Base-by-base conservation (phyloP, 2,329 filamentous ascomycete species). In the Fusarium sp. region DNA sequence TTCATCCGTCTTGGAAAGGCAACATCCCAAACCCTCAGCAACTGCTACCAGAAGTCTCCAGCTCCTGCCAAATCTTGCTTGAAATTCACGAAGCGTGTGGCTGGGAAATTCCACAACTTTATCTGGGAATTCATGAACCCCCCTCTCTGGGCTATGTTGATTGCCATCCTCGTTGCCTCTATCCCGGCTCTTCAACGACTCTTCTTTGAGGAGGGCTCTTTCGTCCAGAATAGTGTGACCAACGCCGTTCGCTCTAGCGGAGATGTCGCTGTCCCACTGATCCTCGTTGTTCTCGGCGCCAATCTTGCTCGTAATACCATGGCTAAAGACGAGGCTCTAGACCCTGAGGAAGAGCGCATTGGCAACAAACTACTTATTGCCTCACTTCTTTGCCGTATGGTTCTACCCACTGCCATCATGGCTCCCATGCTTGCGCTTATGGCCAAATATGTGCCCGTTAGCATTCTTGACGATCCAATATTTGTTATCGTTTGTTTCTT, bases 401-500 rank as follows among this genome's bases (percentile, higher is more conserved):
- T 98, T 11, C 86, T 99, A 9, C 96, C 96, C 2, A 97, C 94
- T 1, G 78, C 97, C 44, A 89, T 98, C 80, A 98, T 98, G 94
- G 93, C 94, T 1, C 96, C 96, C 5, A 85, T 98, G 49, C 84
- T 99, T 39, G 95, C 95, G 1, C 72, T 98, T 21, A 88, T 92
- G 49, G 96, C 96, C 66, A 98, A 98, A 80, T 98, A 92, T 78
- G 89, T 97, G 31, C 94, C 94, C 6, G 88, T 99, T 78, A 97
- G 93, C 85, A 98, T 99, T 76, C 86, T 99, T 38, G 96, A 97
- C 80, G 96, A 99, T 79, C 96, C 96, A 15, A 99, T 99, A 77
- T 99, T 99, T 82, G 91, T 99, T 75, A 94, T 99, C 75, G 96
- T 99, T 39, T 98, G 95, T 83, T 99, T 98, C 87, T 86, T 99